A percentile compares a stretch with the other conserved stretches of the same genome.
Conservation (phyloP, 2,329 filamentous ascomycete genomes). For the Cytospora piceicola region DNA sequence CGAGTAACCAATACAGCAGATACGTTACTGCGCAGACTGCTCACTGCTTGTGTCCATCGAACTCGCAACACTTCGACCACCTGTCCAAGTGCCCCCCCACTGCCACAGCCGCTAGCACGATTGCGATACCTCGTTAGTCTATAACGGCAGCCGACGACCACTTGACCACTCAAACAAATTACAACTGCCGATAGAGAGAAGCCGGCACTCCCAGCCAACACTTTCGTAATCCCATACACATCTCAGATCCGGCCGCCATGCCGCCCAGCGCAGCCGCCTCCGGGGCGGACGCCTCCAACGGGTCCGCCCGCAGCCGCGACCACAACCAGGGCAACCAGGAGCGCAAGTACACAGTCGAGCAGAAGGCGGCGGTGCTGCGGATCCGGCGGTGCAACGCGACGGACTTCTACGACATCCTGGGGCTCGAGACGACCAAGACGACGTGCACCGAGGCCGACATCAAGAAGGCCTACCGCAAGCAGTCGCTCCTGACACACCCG, state of each 20-base stretch:
- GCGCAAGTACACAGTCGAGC: conserved; percentile 82
- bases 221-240: conserved; percentile 3
- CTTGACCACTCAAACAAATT: conserved; percentile 15
- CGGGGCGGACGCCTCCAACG: conserved; percentile 52
- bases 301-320: conserved; percentile 56
- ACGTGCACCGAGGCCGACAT: conserved; percentile 81
- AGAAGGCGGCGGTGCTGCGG: conserved; percentile 87
- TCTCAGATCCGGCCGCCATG: conserved; percentile 39
- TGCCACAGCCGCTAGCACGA: background rate
- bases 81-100: background rate
- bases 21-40: background rate
- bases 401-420: conserved; percentile 94
- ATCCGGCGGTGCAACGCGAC: conserved; percentile 84
- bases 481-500: conserved; percentile 91
- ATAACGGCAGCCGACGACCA: conserved; percentile 22
- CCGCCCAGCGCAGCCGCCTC: conserved; percentile 55
- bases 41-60: background rate
- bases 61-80: conserved; percentile 7
- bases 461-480: conserved; percentile 96
- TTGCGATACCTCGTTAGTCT: conserved; percentile 14
- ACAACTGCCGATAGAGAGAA: conserved; percentile 13
- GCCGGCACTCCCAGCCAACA: conserved; percentile 9
- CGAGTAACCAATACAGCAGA: background rate
- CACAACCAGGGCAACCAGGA: conserved; percentile 79
- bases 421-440: conserved; percentile 65